Base-by-base conservation (phyloP, 2,329 filamentous ascomycete genomes). In the Chaetomiaceae sp. region DNA sequence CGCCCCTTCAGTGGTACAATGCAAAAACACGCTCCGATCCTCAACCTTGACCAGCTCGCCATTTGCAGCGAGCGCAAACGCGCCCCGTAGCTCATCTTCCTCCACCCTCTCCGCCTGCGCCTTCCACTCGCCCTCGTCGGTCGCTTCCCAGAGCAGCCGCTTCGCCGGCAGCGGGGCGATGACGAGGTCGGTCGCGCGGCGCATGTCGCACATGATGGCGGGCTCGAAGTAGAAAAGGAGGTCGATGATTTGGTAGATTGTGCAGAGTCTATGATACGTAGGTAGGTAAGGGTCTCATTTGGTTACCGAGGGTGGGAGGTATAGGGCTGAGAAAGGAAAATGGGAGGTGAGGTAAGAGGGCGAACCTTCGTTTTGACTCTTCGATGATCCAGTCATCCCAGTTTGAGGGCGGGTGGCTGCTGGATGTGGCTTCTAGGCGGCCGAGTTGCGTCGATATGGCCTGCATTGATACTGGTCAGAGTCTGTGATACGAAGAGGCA, bases 301-400 rank as follows among this genome's bases (percentile, higher is more conserved):
- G n/a, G n/a, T n/a, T n/a, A n/a, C n/a, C n/a, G n/a, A n/a, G n/a
- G n/a, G n/a, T n/a, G n/a, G n/a, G n/a, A n/a, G n/a, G n/a, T n/a
- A n/a, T n/a, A n/a, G n/a, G n/a, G n/a, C n/a, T n/a, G n/a, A n/a
- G n/a, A n/a, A n/a, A n/a, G n/a, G n/a, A n/a, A n/a, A n/a, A n/a
- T n/a, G n/a, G n/a, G n/a, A n/a, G n/a, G n/a, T n/a, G 33, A 10
- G 33, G 8, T 10, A 19, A 19, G 15, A 6, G 5, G 30, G 2
- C 15, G 14, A 4, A 43, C 41, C 41, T 37, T 30, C 41, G 33
- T 22, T 15, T 19, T 7, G 41, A 37, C 17, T 43, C 41, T 15
- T 37, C 33, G 15, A 29, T 30, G n/a, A 43, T 36, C 41, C 41
- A 43, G 22, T 30, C 12, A 15, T 43, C 17, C 41, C 41, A 43